A percentile compares a stretch with the other conserved stretches of the same genome.
These are phyloP conservation scores for Cryptococcus sp. DNA, from an alignment of 1,284 basidiomycete genomes.

Conservation along the genomic window DNA sequence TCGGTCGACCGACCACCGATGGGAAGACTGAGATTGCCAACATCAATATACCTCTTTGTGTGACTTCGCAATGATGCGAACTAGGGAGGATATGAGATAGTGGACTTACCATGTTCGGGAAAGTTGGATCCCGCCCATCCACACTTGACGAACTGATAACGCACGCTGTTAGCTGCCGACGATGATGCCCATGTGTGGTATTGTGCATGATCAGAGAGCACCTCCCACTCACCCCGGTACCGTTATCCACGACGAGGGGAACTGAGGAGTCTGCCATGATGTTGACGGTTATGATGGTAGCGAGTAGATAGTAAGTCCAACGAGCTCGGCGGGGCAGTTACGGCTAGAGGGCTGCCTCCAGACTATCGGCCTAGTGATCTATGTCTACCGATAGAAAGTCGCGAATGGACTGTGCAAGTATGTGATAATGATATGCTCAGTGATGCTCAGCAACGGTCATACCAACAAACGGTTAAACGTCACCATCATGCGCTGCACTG, in stretches of 20 bases:
- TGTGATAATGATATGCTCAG: no score
- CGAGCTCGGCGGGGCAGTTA: no score
- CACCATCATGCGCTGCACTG: background rate
- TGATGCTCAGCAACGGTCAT: no score
- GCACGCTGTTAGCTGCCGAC: background rate
- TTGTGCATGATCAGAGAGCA: background rate
- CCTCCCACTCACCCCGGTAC: slow-evolving; percentile 77
- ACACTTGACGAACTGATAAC: slow-evolving; percentile 87
- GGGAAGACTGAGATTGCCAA: slow-evolving; percentile 73
- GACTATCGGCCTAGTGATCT: no score
- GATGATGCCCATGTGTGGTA: background rate
- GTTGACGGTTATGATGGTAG: slow-evolving; percentile 23
- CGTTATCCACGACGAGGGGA: slow-evolving; percentile 94
- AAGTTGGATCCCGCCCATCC: slow-evolving; percentile 98
- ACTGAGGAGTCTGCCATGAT: slow-evolving; percentile 21
- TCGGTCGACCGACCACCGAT: slow-evolving; percentile 93
- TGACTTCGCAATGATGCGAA: background rate
- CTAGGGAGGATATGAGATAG: background rate
- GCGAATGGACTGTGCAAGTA: no score
- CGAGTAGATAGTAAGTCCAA: no score
- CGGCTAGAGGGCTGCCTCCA: no score
- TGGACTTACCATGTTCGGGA: slow-evolving; percentile 81
- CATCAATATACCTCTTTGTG: background rate
- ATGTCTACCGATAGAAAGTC: no score
- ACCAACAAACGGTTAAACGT: slow-evolving; percentile 1